Evolutionary conservation across 768 basidiomycete species (phyloP), one percentile per base, ranked within the genome.

Genomic region (Boletus fagicola): DNA sequence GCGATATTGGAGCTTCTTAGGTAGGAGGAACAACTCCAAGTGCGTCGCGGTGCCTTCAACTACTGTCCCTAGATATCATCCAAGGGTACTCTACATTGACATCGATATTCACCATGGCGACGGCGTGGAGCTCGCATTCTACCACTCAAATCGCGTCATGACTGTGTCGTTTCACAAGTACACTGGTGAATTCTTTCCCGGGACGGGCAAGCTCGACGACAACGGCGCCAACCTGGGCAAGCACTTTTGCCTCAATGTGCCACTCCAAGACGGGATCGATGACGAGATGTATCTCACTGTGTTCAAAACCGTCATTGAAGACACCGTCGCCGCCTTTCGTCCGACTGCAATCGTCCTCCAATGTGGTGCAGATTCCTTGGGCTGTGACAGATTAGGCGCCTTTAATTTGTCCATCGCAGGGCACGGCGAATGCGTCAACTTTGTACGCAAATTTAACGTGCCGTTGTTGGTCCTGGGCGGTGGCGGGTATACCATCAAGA

Each of bases 91-190:
- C 9, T 99, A 99, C 71, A 94, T 99, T 64, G 96, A 99, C 75
- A 99, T 99, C 62, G 96, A 99, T 68, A 98, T 98, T 54, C 96
- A 99, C 72, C 96, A 99, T 64, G 96, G 96, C 9, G 96, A 99
- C 66, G 96, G 96, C 24, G 97, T 99, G 3, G 94, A 99, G 68
- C 89, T 96, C 58, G 97, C 96, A 0, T 98, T 99, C 73, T 99
- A 96, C 74, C 89, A 96, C 64, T 90, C 93, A 39, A 94, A 99
- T 66, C 87, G 96, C n/a, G 96, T 99, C 61, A 89, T 98, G 84
- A 98, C 96, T 0, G 92, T 98, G 15, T 98, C 96, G 1, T 99
- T 99, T 75, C 96, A 99, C 79, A 98, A 98, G 75, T 99, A 97
- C 77, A 94, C 91, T 1, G 94, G 93, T 54, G 93, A 96, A 67